Base-by-base conservation (phyloP, 2,329 filamentous ascomycete genomes). In the Aspergillus bombycis region DNA sequence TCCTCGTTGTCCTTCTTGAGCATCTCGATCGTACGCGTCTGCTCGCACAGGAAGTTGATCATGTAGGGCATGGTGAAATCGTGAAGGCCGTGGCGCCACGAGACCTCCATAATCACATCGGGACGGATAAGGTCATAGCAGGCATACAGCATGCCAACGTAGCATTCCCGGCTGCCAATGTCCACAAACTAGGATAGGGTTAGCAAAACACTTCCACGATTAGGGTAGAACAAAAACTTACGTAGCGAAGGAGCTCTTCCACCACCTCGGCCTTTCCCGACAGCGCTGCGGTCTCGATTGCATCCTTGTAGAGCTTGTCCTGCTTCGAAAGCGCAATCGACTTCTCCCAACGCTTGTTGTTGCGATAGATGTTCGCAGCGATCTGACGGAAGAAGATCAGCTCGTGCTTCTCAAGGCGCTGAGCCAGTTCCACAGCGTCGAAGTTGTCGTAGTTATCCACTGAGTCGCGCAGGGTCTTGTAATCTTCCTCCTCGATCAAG, bases 11-110 rank as follows among this genome's bases (percentile, higher is more conserved):
- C 96, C 66, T 92, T 92, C 85, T 96, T 96, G 65, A 99, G 86
- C 64, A 85, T 78, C 63, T 93, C 88, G 70, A 99, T 90, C 62
- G 96, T 90, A 70, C 91, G 89, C 45, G 92, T 93, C 81, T 98
- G 94, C 80, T 97, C 93, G 71, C 90, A 88, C 67, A 99, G 85
- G 83, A 96, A 91, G 83, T 98, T 99, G 87, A 99, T 98, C 93
- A 99, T 96, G 85, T 96, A 99, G 21, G 95, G 95, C 96, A 99
- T 99, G 55, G 94, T 96, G 82, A 97, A 99, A 83, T 99, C 95
- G 73, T 90, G 89, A 45, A 99, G 90, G 64, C 93, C 93, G 77
- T 97, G 86, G 72, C 95, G 94, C 95, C 95, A 99, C 64, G 95
- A 98, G 62, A 99, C 87, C 83, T 99, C 95, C 79, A 99, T 88